These are phyloP conservation scores for Nemania serpens DNA, from an alignment of 2,329 filamentous ascomycete genomes.

Conservation along the genomic window DNA sequence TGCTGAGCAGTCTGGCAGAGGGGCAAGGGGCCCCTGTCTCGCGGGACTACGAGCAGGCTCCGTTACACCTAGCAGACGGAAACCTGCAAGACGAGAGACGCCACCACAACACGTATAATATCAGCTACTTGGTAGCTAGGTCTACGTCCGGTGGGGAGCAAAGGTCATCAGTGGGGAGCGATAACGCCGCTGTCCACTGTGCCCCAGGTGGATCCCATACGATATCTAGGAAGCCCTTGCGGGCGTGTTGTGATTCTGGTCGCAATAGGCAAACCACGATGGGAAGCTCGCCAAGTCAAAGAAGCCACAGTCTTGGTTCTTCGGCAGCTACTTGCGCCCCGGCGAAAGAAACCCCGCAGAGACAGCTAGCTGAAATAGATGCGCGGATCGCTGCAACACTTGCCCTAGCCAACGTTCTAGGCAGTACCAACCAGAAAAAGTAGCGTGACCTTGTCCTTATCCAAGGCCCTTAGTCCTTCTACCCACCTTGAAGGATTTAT, in stretches of 20 bases:
- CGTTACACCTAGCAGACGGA: neutral
- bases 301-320: neutral
- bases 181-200: neutral
- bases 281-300: slow-evolving; percentile 2
- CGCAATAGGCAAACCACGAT: neutral
- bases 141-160: slow-evolving; percentile 6
- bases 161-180: neutral
- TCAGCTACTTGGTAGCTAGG: neutral
- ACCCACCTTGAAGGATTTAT: neutral
- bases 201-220: no score
- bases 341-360: slow-evolving; percentile 3
- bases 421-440: slow-evolving; percentile 1
- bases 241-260: neutral
- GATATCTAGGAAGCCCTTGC: neutral
- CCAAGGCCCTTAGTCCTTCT: no score
- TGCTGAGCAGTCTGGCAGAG: neutral
- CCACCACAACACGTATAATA: neutral
- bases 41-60: neutral
- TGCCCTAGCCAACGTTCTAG: slow-evolving; percentile 12
- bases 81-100: neutral
- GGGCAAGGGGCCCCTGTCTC: neutral
- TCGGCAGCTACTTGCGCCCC: neutral
- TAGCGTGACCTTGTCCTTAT: neutral
- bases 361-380: neutral
- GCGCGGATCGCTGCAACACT: slow-evolving; percentile 21